These are phyloP conservation scores for Eruca vesicaria DNA, from an alignment of 441 rosid species.

Conservation along the genomic window DNA sequence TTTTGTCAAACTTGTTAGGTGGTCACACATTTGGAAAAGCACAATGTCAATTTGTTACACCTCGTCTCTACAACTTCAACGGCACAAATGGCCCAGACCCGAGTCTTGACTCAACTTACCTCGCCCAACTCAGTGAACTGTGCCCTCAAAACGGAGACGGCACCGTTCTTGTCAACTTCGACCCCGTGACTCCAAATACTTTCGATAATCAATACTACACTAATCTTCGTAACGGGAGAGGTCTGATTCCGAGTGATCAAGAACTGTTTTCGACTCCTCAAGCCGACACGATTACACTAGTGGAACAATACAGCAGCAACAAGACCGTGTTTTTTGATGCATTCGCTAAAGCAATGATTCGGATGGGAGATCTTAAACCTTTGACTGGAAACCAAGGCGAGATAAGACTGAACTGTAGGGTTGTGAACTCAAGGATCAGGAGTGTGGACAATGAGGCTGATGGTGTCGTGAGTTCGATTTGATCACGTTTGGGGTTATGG, in stretches of 20 bases:
- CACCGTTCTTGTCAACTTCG: slow-evolving; percentile 36
- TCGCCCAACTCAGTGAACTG: slow-evolving; percentile 29
- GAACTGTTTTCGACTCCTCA: slow-evolving; percentile 50
- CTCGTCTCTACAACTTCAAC: slow-evolving; percentile 52
- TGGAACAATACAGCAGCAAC: slow-evolving; percentile 46
- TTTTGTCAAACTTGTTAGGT: slow-evolving; percentile 32
- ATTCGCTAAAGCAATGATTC: slow-evolving; percentile 55
- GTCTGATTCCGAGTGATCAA: slow-evolving; percentile 59
- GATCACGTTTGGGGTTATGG: neutral
- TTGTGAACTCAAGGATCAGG: slow-evolving; percentile 36
- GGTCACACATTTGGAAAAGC: slow-evolving; percentile 62
- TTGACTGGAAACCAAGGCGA: slow-evolving; percentile 52
- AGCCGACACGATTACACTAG: slow-evolving; percentile 44
- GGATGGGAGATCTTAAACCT: slow-evolving; percentile 53
- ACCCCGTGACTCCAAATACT: slow-evolving; percentile 37
- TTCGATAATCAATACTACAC: slow-evolving; percentile 51
- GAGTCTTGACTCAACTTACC: slow-evolving; percentile 38
- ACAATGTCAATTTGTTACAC: slow-evolving; percentile 39
- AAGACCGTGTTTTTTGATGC: slow-evolving; percentile 43
- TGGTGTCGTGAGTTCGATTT: slow-evolving; percentile 28
- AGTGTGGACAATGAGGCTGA: slow-evolving; percentile 7
- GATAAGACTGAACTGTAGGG: slow-evolving; percentile 50
- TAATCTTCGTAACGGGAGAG: slow-evolving; percentile 43
- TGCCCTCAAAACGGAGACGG: slow-evolving; percentile 48
- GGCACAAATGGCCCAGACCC: slow-evolving; percentile 53